Evolutionary conservation across 192 early-diverging fungal genomes (phyloP).

Genomic region (Rhizophagus clarus): DNA sequence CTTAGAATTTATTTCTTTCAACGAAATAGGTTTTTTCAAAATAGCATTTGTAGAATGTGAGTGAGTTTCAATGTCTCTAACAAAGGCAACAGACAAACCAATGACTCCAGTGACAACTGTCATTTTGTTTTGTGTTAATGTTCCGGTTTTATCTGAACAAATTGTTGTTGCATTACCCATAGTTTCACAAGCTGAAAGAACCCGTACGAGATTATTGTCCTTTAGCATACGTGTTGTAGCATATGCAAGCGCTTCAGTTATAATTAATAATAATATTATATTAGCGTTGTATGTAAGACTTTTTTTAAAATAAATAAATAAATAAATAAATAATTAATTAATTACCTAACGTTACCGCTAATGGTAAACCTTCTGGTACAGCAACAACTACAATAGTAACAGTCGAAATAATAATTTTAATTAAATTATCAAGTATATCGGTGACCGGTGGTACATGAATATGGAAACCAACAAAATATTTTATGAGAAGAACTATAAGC

Average conservation of each 20-base stretch:
- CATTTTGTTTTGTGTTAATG: slow-evolving; percentile 97
- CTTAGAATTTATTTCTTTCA: slow-evolving; percentile 51
- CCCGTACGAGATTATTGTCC: slow-evolving; percentile 96
- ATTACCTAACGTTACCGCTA: slow-evolving; percentile 89
- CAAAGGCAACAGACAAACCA: slow-evolving; percentile 47
- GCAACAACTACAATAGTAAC: slow-evolving; percentile 97
- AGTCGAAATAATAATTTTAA: slow-evolving; percentile 84
- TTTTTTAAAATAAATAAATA: neutral
- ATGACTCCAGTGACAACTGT: slow-evolving; percentile 89
- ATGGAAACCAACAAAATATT: slow-evolving; percentile 73
- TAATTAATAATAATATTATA: neutral
- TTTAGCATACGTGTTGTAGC: slow-evolving; percentile 95
- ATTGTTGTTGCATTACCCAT: slow-evolving; percentile 99
- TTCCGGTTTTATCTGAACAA: slow-evolving; percentile 99
- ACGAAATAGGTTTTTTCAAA: slow-evolving; percentile 32
- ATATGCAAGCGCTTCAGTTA: slow-evolving; percentile 76
- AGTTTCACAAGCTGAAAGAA: slow-evolving; percentile 96
- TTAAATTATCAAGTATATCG: slow-evolving; percentile 62
- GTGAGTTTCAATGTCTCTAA: slow-evolving; percentile 45
- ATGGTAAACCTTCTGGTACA: slow-evolving; percentile 95
- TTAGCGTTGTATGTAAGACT: neutral
- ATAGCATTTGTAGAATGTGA: slow-evolving; percentile 35
- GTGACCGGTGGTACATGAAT: slow-evolving; percentile 46
- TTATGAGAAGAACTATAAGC: slow-evolving; percentile 84
- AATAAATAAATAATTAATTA: too few relatives aligned